Evolutionary conservation across 176 grass and related monocot genomes (phyloP), one percentile per base, ranked within the genome.

Genomic region (Aegilops sharonensis): DNA sequence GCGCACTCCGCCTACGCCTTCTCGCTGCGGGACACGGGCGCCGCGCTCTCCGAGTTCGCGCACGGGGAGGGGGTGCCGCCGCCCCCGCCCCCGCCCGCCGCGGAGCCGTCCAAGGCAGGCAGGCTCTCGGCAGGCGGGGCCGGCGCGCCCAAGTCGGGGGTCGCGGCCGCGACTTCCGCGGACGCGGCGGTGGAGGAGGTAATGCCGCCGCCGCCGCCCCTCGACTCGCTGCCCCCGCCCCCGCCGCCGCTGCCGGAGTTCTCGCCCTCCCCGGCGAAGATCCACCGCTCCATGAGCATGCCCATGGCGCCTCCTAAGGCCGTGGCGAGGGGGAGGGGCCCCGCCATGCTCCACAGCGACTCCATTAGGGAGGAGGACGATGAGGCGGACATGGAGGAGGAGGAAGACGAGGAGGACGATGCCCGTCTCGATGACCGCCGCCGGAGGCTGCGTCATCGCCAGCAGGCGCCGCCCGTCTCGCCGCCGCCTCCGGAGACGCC

Each of bases 221-320:
- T 97, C 31, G 92, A 94, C 8, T 43, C 92, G 60, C 86, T 97
- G 13, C 94, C 84, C 0, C 94, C 94, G 30, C 94, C 94, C 24
- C 94, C 94, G 39, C 94, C 94, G 36, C 94, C 94, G 4, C 68
- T 94, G 6, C 88, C 94, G 23, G 97, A 96, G 31, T 96, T 99
- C 90, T 99, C 97, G 23, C 90, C 94, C 1, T 94, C 92, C 18
- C 97, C 94, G 2, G 83, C 83, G 11, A 96, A 96, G 91, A 94
- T 94, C 25, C 86, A 96, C 75, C 90, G 97, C 18, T 99, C 97
- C 34, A 92, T 85, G 64, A 99, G 97, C 85, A 90, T 99, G 97
- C 94, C 97, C 42, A 27, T 98, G 62, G 86, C 91, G 14, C 87
- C 80, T 6, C 87, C 80, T 6, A 81, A 91, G 3, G 37, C 85